Base-by-base conservation (phyloP, 2,329 filamentous ascomycete genomes). In the Orbilia oligospora region DNA sequence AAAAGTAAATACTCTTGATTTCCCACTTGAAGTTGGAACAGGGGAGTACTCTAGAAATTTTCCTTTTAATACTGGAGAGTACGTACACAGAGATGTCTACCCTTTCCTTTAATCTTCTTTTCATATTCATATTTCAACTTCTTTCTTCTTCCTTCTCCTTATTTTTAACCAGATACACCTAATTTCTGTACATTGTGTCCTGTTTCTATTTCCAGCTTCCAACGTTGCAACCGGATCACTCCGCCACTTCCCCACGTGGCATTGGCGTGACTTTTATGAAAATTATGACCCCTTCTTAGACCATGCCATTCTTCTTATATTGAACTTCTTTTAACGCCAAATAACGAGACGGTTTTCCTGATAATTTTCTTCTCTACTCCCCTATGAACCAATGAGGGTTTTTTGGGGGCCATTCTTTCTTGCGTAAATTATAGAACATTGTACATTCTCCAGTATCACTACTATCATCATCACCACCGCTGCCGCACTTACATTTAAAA, bases 401-500 rank as follows among this genome's bases (percentile, higher is more conserved):
- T 16, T 64, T 71, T 63, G 27, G 27, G 6, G 27, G 27, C n/a
- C n/a, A 30, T 6, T 24, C 20, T 51, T n/a, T 18, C 24, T 55
- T 67, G 63, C 49, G 71, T 75, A 75, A 75, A 75, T 61, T 69
- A 65, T 75, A 68, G 71, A 69, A 41, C 20, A 44, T 61, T 61
- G 36, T 44, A 61, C 56, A 58, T 20, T 58, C 38, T 41, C 12
- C 12, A 41, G 16, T 38, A 22, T 49, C 64, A 44, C 16, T n/a
- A 41, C 16, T 38, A 22, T 49, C 55, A 44, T 20, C 44, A 30
- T 30, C 44, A n/a, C 61, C 44, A 18, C 64, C 64, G 49, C 46
- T 51, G 30, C 48, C 27, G 18, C 44, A 33, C 14, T 24, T 66
- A 14, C 63, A 75, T 69, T 68, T 63, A 63, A 63, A 63, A 53